phyloP scores from a whole-genome alignment of 2,329 filamentous ascomycete genomes.

The Ophiocordyceps camponoti-leonardi region DNA sequence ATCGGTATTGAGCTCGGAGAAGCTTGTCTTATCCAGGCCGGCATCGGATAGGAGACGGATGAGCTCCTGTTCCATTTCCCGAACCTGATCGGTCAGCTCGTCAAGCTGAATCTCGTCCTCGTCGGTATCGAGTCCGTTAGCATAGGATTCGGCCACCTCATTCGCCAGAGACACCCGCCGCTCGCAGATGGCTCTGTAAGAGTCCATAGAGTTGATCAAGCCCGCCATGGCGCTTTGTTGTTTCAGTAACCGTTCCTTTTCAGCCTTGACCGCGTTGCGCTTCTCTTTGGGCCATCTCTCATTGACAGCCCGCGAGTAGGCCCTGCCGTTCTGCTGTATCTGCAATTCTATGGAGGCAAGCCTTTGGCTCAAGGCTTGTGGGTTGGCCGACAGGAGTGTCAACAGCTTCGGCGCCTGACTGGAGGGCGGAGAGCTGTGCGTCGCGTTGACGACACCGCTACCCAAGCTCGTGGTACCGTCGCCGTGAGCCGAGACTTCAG shows the following conservation, averaged over 20 bases:
- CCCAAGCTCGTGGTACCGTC: not conserved
- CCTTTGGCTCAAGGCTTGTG: conserved; percentile 16
- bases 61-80: conserved; percentile 24
- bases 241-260: conserved; percentile 28
- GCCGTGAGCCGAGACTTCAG: not conserved
- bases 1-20: not conserved
- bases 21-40: conserved; percentile 22
- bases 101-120: conserved; percentile 33
- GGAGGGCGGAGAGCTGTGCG: conserved; percentile 2
- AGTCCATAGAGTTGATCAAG: conserved; percentile 22
- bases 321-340: conserved; percentile 27
- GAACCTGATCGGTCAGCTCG: conserved; percentile 26
- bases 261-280: conserved; percentile 27
- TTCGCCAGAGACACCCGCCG: conserved; percentile 28
- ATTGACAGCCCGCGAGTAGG: conserved; percentile 28
- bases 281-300: conserved; percentile 27
- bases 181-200: conserved; percentile 22
- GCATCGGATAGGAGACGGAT: conserved; percentile 23
- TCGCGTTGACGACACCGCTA: not conserved
- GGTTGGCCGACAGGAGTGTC: conserved; percentile 12
- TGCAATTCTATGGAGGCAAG: conserved; percentile 21
- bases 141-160: conserved; percentile 31
- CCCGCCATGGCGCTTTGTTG: conserved; percentile 26
- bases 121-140: conserved; percentile 30
- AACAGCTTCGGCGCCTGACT: conserved; percentile 13